These are phyloP conservation scores for Penicillium goetzii DNA, from an alignment of 495 filamentous ascomycete species.

Conservation along the genomic window DNA sequence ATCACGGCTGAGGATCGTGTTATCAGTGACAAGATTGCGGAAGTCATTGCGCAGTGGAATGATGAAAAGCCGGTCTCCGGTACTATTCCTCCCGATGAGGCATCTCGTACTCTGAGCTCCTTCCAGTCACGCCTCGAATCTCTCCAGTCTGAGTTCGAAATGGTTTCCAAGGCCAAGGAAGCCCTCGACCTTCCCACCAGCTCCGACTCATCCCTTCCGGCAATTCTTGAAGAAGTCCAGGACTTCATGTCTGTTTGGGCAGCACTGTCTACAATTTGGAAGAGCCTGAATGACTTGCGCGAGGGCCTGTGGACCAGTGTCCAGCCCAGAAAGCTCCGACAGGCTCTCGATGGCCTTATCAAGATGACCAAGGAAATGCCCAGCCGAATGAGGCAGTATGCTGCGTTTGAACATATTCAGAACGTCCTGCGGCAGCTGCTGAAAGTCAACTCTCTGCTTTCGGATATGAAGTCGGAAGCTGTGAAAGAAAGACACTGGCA, in stretches of 20 bases:
- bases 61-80: slow-evolving; percentile 96
- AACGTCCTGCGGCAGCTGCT: slow-evolving; percentile 82
- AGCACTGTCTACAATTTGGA: slow-evolving; percentile 93
- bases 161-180: slow-evolving; percentile 95
- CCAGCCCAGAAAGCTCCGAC: slow-evolving; percentile 86
- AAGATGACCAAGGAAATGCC: slow-evolving; percentile 99
- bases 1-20: slow-evolving; percentile 92
- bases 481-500: slow-evolving; percentile 96
- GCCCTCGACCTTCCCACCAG: slow-evolving; percentile 86
- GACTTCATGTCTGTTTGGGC: slow-evolving; percentile 99
- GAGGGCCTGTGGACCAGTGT: slow-evolving; percentile 92
- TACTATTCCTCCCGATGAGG: slow-evolving; percentile 84
- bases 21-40: slow-evolving; percentile 80
- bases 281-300: slow-evolving; percentile 88
- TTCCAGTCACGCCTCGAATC: slow-evolving; percentile 83
- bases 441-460: slow-evolving; percentile 84
- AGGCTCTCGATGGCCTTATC: slow-evolving; percentile 84
- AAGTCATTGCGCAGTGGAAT: slow-evolving; percentile 84
- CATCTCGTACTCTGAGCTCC: slow-evolving; percentile 72
- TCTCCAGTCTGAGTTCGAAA: slow-evolving; percentile 83
- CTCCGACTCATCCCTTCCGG: slow-evolving; percentile 72
- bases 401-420: slow-evolving; percentile 97
- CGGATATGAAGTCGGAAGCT: slow-evolving; percentile 95
- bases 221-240: slow-evolving; percentile 92
- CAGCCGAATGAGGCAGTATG: slow-evolving; percentile 97